Evolutionary conservation across 768 basidiomycete genomes (phyloP).

Genomic region (Mycena maculata): DNA sequence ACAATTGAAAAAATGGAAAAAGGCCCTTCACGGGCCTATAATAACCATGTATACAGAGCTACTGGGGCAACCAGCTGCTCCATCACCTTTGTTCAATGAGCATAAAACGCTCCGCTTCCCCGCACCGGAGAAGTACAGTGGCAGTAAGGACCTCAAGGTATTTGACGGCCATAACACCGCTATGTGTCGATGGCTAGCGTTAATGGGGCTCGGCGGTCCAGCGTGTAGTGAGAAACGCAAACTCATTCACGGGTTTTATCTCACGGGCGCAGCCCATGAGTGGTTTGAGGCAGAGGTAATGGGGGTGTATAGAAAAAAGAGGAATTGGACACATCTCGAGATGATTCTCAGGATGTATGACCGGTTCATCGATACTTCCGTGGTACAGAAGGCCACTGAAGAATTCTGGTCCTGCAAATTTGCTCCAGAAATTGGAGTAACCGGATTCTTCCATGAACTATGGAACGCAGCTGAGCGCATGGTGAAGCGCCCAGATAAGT

Average conservation of each 20-base stretch:
- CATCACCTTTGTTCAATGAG: not conserved
- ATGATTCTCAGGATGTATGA: conserved; percentile 14
- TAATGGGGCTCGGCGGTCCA: not conserved
- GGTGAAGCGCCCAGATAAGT: not conserved
- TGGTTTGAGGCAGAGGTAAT: conserved; percentile 3
- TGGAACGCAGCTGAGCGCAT: not conserved
- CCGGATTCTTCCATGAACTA: conserved; percentile 7
- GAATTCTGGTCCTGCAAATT: not conserved
- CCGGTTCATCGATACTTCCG: not conserved
- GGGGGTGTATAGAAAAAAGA: not conserved
- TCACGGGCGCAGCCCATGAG: not conserved
- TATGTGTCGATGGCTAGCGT: not conserved
- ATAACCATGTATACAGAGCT: not conserved
- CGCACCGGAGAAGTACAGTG: not conserved
- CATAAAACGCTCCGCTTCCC: not conserved
- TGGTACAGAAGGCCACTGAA: not conserved
- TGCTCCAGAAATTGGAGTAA: not conserved
- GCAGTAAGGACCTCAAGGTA: not conserved
- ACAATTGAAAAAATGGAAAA: conserved; percentile 50
- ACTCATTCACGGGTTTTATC: not conserved
- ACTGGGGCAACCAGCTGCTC: not conserved
- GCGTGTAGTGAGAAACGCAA: not conserved
- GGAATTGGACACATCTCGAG: conserved; percentile 12
- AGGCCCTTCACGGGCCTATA: not conserved
- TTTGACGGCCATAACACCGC: not conserved